Percentiles rank a stretch among this genome's conserved stretches.
These are phyloP conservation scores for Tolypocladium ovalisporum DNA, from an alignment of 2,329 filamentous ascomycete species.

Conservation along the genomic window DNA sequence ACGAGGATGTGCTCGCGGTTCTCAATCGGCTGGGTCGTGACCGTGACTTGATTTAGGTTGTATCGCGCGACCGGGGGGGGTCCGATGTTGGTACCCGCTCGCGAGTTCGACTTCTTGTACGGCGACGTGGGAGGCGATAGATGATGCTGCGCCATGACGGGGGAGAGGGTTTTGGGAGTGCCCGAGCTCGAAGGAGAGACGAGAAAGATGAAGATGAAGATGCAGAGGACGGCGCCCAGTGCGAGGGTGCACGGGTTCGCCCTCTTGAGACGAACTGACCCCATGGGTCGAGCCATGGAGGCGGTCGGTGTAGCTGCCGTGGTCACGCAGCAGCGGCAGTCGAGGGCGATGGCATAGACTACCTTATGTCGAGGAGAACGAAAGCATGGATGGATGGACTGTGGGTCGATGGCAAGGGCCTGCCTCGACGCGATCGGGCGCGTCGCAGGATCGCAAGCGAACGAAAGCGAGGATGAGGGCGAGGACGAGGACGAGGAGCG, in stretches of 20 bases:
- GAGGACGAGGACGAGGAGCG: not conserved
- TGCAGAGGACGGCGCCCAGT: slow-evolving; percentile 59
- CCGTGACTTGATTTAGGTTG: slow-evolving; percentile 90
- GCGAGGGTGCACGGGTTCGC: slow-evolving; percentile 66
- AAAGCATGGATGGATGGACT: not conserved
- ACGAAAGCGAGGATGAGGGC: no score
- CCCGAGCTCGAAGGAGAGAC: slow-evolving; percentile 39
- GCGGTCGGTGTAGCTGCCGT: slow-evolving; percentile 1
- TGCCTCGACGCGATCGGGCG: not conserved
- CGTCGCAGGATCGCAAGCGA: not conserved
- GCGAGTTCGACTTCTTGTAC: slow-evolving; percentile 27
- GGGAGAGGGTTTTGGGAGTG: slow-evolving; percentile 32
- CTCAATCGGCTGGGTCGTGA: slow-evolving; percentile 60
- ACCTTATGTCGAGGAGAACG: not conserved
- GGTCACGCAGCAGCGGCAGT: slow-evolving; percentile 5
- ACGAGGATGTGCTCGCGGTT: slow-evolving; percentile 84
- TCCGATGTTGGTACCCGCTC: slow-evolving; percentile 17
- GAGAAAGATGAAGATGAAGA: slow-evolving; percentile 60
- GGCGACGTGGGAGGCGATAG: slow-evolving; percentile 31
- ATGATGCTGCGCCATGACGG: slow-evolving; percentile 33
- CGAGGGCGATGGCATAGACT: slow-evolving; percentile 4
- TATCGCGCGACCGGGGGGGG: slow-evolving; percentile 87
- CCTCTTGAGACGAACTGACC: slow-evolving; percentile 64
- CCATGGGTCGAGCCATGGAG: slow-evolving; percentile 47
- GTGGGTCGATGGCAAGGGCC: not conserved